These are phyloP conservation scores for Auxenochlorella protothecoides DNA, from an alignment of 139 green algal genomes.

Conservation along the genomic window DNA sequence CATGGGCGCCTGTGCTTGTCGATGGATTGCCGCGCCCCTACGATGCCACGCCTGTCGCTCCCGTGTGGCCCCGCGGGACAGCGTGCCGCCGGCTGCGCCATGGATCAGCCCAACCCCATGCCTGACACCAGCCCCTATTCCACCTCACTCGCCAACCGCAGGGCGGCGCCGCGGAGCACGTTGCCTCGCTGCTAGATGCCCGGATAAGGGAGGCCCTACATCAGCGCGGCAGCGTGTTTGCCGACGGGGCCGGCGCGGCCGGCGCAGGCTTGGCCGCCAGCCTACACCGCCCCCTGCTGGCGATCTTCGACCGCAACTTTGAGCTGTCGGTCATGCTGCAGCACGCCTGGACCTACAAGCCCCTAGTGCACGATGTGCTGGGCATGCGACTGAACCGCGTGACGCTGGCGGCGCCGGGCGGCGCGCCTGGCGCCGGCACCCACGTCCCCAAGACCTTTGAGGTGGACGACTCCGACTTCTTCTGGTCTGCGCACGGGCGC, in stretches of 20 bases:
- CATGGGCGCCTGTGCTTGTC: too few relatives aligned
- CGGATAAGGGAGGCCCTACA: constrained; percentile 69
- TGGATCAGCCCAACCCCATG: too few relatives aligned
- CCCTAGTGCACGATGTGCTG: constrained; percentile 94
- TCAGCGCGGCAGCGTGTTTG: constrained; percentile 64
- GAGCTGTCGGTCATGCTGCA: constrained; percentile 81
- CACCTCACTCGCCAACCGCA: constrained; percentile 1
- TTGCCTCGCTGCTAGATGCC: constrained; percentile 67
- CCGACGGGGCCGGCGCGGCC: constrained; percentile 31
- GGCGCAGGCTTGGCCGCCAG: constrained; percentile 38
- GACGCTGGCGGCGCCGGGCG: constrained; percentile 21
- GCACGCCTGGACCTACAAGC: constrained; percentile 93
- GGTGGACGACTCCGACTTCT: constrained; percentile 69
- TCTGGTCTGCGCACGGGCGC: constrained; percentile 63
- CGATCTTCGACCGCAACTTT: constrained; percentile 95
- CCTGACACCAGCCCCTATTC: neutral
- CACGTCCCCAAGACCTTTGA: constrained; percentile 61
- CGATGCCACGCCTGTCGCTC: too few relatives aligned
- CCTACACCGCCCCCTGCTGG: constrained; percentile 82
- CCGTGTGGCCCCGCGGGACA: too few relatives aligned
- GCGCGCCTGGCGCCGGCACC: neutral
- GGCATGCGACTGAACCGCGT: constrained; percentile 85
- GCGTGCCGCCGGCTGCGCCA: too few relatives aligned
- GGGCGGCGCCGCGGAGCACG: constrained; percentile 88
- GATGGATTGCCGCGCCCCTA: too few relatives aligned